phyloP scores from a whole-genome alignment of 768 basidiomycete genomes.

The Naganishia onofrii region DNA sequence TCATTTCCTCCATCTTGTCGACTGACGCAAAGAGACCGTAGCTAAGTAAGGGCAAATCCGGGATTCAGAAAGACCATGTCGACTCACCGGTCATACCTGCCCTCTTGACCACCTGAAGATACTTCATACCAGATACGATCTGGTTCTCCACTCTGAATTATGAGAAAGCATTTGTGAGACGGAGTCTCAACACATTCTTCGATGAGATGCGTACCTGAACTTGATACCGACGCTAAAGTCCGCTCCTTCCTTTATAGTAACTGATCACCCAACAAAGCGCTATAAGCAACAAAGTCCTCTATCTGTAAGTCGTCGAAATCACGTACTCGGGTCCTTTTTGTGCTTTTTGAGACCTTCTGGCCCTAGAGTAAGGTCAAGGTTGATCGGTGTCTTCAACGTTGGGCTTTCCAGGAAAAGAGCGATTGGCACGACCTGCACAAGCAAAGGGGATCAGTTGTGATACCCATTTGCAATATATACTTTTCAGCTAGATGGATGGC shows the following conservation, averaged over 20 bases:
- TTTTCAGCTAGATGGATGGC: too few relatives aligned
- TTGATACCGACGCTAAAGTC: conserved; percentile 65
- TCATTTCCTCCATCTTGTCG: conserved; percentile 86
- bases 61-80: neutral
- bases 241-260: conserved; percentile 55
- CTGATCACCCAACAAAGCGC: too few relatives aligned
- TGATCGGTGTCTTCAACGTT: conserved; percentile 63
- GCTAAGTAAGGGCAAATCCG: conserved; percentile 10
- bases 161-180: conserved; percentile 66
- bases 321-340: conserved; percentile 66
- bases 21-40: conserved; percentile 56
- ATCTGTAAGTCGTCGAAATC: conserved; percentile 32
- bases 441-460: neutral
- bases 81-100: conserved; percentile 66
- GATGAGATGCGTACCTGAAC: conserved; percentile 56
- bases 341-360: conserved; percentile 57
- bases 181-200: neutral
- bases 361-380: conserved; percentile 64
- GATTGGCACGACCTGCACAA: conserved; percentile 42
- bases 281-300: too few relatives aligned
- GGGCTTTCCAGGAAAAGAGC: conserved; percentile 75
- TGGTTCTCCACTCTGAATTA: conserved; percentile 81
- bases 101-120: conserved; percentile 84
- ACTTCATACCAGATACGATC: conserved; percentile 63
- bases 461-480: neutral